phyloP scores from a whole-genome alignment of 768 basidiomycete genomes.

The Boletus insuetus region DNA sequence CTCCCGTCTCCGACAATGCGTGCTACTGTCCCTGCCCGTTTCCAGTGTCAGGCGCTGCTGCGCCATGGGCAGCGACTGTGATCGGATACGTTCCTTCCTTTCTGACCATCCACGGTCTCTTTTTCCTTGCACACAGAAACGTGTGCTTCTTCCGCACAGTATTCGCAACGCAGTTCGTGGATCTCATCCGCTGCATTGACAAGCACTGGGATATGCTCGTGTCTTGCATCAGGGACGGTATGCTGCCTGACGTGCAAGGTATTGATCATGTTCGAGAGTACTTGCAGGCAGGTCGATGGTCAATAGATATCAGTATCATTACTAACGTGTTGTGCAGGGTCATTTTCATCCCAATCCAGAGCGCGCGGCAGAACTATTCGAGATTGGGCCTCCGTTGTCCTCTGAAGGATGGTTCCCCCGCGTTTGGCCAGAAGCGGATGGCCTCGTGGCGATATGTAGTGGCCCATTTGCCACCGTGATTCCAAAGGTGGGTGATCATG shows the following conservation, averaged over 20 bases:
- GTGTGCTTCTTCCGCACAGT: not conserved
- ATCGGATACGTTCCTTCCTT: slow-evolving; percentile 15
- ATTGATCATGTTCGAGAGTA: slow-evolving; percentile 8
- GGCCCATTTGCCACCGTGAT: slow-evolving; percentile 8
- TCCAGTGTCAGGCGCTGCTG: slow-evolving; percentile 14
- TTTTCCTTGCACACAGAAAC: slow-evolving; percentile 9
- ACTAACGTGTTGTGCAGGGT: slow-evolving; percentile 1
- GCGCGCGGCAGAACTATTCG: slow-evolving; percentile 17
- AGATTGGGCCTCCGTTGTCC: slow-evolving; percentile 12
- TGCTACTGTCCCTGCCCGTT: not conserved
- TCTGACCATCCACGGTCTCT: slow-evolving; percentile 19
- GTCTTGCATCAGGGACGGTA: slow-evolving; percentile 12
- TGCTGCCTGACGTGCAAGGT: slow-evolving; percentile 13
- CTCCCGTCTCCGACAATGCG: not conserved
- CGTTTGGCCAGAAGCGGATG: slow-evolving; percentile 12
- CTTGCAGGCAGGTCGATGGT: slow-evolving; percentile 7
- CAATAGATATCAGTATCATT: not conserved
- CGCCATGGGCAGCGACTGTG: slow-evolving; percentile 15
- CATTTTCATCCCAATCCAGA: slow-evolving; percentile 9
- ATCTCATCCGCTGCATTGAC: slow-evolving; percentile 12
- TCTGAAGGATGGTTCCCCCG: slow-evolving; percentile 15
- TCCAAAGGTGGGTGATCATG: slow-evolving; percentile 8
- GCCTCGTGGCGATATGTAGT: slow-evolving; percentile 5
- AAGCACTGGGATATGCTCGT: slow-evolving; percentile 18
- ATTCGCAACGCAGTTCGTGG: slow-evolving; percentile 5